Conservation (phyloP, 345 rosid genomes). For the Geranium brycei region DNA sequence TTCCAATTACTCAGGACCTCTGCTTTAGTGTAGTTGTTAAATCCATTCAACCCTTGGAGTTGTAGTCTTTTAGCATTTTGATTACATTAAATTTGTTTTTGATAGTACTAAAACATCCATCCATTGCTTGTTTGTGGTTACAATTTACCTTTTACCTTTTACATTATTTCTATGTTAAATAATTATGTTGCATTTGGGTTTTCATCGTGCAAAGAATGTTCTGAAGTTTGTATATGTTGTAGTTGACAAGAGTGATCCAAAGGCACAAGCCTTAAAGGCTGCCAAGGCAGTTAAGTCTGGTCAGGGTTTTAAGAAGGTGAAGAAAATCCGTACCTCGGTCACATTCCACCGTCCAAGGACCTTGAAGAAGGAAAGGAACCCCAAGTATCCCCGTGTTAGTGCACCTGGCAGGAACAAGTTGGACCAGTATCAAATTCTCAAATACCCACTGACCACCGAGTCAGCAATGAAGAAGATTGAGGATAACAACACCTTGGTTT, state of each 20-base stretch:
- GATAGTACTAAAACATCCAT: too few relatives aligned
- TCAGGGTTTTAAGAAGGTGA: slow-evolving; percentile 28
- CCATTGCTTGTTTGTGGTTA: too few relatives aligned
- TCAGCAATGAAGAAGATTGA: slow-evolving; percentile 65
- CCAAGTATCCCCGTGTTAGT: slow-evolving; percentile 28
- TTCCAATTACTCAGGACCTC: too few relatives aligned
- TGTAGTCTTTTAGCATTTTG: too few relatives aligned
- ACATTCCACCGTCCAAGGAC: slow-evolving; percentile 34
- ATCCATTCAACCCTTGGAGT: too few relatives aligned
- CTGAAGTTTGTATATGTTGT: too few relatives aligned
- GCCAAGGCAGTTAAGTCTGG: slow-evolving; percentile 58
- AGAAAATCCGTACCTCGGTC: slow-evolving; percentile 26
- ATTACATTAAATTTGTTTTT: too few relatives aligned
- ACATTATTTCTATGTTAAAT: too few relatives aligned
- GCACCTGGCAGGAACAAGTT: slow-evolving; percentile 34
- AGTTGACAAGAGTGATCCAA: slow-evolving; percentile 27
- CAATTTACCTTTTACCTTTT: too few relatives aligned
- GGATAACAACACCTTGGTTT: slow-evolving; percentile 52
- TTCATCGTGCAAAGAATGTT: too few relatives aligned
- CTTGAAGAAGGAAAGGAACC: slow-evolving; percentile 27
- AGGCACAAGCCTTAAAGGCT: slow-evolving; percentile 36
- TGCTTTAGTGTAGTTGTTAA: too few relatives aligned
- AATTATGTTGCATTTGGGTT: too few relatives aligned
- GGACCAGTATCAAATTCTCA: slow-evolving; percentile 39
- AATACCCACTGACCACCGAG: slow-evolving; percentile 50